Percentiles rank a stretch among this genome's conserved stretches.
Conservation (phyloP, 2,329 filamentous ascomycete species). For the Trichophaea hybrida region DNA sequence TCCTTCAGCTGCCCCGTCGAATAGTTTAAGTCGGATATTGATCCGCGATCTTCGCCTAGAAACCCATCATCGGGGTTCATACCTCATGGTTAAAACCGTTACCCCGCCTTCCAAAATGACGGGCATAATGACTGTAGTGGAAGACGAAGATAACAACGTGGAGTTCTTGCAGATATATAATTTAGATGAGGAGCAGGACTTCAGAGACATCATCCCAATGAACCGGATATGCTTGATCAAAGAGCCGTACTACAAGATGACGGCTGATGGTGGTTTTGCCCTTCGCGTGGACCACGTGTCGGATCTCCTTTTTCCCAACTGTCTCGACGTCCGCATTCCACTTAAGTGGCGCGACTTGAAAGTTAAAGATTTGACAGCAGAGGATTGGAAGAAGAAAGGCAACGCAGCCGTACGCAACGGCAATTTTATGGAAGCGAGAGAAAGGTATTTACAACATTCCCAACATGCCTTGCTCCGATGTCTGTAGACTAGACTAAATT, state of each 20-base stretch:
- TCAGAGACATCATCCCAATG: background rate
- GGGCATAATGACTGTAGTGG: background rate
- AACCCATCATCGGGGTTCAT: too few relatives aligned
- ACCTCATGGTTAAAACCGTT: too few relatives aligned
- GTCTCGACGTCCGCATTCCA: background rate
- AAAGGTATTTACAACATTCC: background rate
- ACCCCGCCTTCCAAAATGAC: background rate
- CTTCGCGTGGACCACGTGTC: conserved; percentile 40
- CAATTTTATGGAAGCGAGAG: background rate
- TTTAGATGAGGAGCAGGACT: background rate
- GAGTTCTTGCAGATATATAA: background rate
- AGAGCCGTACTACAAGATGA: conserved; percentile 40
- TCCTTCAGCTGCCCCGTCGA: too few relatives aligned
- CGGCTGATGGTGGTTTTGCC: conserved; percentile 32
- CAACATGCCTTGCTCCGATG: background rate
- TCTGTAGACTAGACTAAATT: too few relatives aligned
- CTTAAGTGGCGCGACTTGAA: background rate
- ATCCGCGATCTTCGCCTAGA: too few relatives aligned
- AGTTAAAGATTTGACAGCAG: background rate
- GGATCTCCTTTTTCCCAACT: conserved; percentile 8
- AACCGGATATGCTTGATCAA: conserved; percentile 36
- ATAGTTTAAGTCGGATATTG: too few relatives aligned
- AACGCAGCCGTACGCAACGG: background rate
- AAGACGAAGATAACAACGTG: background rate
- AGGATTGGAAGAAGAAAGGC: background rate